Evolutionary conservation across 495 filamentous ascomycete species (phyloP).

Genomic region (Neurospora sp.): DNA sequence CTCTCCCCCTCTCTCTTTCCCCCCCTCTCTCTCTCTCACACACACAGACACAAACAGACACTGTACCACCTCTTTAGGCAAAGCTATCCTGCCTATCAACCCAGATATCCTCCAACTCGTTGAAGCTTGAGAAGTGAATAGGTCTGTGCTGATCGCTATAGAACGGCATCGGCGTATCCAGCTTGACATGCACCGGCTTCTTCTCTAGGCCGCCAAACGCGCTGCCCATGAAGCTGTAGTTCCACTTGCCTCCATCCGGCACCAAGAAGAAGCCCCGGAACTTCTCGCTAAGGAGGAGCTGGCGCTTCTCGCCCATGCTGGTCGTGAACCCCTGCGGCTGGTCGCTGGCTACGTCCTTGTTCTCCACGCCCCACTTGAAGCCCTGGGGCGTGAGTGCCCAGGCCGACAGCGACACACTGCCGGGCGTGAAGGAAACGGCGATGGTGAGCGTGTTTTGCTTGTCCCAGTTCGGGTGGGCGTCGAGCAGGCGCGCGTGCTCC

Average conservation of each 20-base stretch:
- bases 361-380: constrained; percentile 96
- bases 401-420: constrained; percentile 86
- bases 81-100: constrained; percentile 83
- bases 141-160: constrained; percentile 91
- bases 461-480: constrained; percentile 73
- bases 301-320: constrained; percentile 89
- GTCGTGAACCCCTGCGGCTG: constrained; percentile 90
- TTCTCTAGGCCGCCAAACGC: constrained; percentile 80
- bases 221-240: constrained; percentile 95
- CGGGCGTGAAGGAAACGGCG: constrained; percentile 97
- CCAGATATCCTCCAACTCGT: constrained; percentile 83
- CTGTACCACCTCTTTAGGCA: constrained; percentile 39
- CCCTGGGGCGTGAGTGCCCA: constrained; percentile 86
- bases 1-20: background rate
- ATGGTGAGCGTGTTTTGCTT: constrained; percentile 87
- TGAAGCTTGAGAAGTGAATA: constrained; percentile 90
- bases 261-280: constrained; percentile 93
- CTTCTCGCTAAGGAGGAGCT: constrained; percentile 82
- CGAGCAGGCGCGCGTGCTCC: constrained; percentile 81
- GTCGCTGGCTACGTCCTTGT: constrained; percentile 83
- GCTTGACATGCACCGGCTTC: constrained; percentile 78
- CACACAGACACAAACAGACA: background rate
- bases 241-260: constrained; percentile 86
- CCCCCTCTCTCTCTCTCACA: background rate
- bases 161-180: constrained; percentile 83